Percentiles rank a stretch among this genome's conserved stretches.
phyloP scores from a whole-genome alignment of 371 early-diverging fungal species.

The Conidiobolus coronatus region DNA sequence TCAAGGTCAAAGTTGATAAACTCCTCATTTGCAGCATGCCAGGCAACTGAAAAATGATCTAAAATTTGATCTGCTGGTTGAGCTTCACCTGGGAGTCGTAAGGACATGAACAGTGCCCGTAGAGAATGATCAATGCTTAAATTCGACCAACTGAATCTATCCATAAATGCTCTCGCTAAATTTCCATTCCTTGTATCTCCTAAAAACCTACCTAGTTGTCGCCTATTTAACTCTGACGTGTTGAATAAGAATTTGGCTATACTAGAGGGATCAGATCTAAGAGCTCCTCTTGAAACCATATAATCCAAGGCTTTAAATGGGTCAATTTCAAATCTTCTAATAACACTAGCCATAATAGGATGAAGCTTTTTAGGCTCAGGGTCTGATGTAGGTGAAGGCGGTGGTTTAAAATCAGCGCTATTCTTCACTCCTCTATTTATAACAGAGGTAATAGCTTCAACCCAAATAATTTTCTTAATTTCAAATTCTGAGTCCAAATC shows the following conservation, averaged over 20 bases:
- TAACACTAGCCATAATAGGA: slow-evolving; percentile 20
- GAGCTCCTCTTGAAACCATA: slow-evolving; percentile 31
- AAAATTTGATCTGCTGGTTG: slow-evolving; percentile 41
- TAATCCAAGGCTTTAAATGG: slow-evolving; percentile 35
- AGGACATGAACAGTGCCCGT: slow-evolving; percentile 38
- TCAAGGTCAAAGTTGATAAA: slow-evolving; percentile 21
- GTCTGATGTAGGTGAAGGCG: not conserved
- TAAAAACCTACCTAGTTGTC: slow-evolving; percentile 32
- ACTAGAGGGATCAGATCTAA: slow-evolving; percentile 34
- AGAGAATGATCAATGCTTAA: slow-evolving; percentile 51
- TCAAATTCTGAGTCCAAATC: slow-evolving; percentile 9
- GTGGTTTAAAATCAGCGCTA: not conserved
- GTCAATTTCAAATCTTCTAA: slow-evolving; percentile 36
- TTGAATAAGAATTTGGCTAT: slow-evolving; percentile 52
- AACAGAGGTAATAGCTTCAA: slow-evolving; percentile 16
- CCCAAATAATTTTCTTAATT: slow-evolving; percentile 22
- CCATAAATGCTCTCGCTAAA: slow-evolving; percentile 40
- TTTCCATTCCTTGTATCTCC: slow-evolving; percentile 16
- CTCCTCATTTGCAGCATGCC: slow-evolving; percentile 25
- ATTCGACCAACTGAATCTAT: slow-evolving; percentile 33
- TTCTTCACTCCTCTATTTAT: slow-evolving; percentile 14
- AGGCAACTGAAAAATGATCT: slow-evolving; percentile 46
- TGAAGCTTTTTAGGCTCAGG: slow-evolving; percentile 14
- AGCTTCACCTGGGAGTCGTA: slow-evolving; percentile 28
- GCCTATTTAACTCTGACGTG: slow-evolving; percentile 41